Conservation (phyloP, 441 rosid genomes). For the Erodium texanum region DNA sequence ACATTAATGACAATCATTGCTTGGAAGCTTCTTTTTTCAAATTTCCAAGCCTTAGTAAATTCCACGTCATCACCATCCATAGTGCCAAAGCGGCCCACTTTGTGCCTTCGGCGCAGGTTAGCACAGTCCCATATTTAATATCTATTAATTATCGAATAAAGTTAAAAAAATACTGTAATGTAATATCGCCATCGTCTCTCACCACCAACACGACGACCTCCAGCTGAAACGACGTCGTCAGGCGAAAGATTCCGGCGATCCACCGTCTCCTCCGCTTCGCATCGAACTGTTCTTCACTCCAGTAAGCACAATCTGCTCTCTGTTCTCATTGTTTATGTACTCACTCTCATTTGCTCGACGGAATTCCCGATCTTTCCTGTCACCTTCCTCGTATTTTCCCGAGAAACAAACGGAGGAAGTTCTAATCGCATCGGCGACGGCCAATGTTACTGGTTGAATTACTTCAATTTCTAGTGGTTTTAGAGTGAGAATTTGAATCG, state of each 20-base stretch:
- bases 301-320: constrained; percentile 1
- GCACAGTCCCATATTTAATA: background rate
- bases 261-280: background rate
- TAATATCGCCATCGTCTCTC: background rate
- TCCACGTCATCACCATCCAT: background rate
- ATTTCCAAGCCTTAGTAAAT: background rate
- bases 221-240: background rate
- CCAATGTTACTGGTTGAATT: background rate
- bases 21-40: constrained; percentile 1
- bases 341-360: constrained; percentile 3
- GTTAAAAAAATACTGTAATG: background rate
- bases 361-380: constrained; percentile 21
- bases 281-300: background rate
- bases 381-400: background rate
- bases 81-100: background rate
- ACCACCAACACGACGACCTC: background rate
- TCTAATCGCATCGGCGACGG: background rate
- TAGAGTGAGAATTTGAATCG: background rate
- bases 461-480: background rate
- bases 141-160: background rate
- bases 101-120: background rate
- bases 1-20: too few relatives aligned
- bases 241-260: constrained; percentile 2
- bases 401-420: constrained; percentile 8
- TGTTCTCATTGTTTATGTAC: background rate